These are phyloP conservation scores for Waltergamsia citrina DNA, from an alignment of 2,329 filamentous ascomycete genomes.

Conservation along the genomic window DNA sequence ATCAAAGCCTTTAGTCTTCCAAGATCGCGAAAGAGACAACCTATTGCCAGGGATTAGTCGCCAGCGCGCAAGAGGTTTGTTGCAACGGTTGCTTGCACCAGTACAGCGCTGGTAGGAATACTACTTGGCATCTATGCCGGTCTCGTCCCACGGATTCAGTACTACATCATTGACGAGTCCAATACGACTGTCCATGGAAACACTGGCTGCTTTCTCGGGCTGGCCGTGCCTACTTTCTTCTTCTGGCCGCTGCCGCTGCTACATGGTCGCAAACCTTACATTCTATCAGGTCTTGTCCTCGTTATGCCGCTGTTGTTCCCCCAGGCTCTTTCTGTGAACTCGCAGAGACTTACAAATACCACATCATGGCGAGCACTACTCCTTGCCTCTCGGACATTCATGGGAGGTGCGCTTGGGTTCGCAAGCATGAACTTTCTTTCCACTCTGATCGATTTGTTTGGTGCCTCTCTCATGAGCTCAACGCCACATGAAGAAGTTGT, in stretches of 20 bases:
- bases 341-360: conserved; percentile 44
- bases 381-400: conserved; percentile 52
- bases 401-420: conserved; percentile 63
- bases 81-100: conserved; percentile 61
- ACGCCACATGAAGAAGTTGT: conserved; percentile 66
- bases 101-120: conserved; percentile 61
- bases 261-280: conserved; percentile 70
- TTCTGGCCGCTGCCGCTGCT: conserved; percentile 67
- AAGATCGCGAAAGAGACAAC: conserved; percentile 47
- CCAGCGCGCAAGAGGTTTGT: conserved; percentile 56
- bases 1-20: conserved; percentile 40
- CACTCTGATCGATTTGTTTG: conserved; percentile 65
- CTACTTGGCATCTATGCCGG: conserved; percentile 70
- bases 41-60: conserved; percentile 66
- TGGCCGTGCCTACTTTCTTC: conserved; percentile 60
- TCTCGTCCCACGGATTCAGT: conserved; percentile 70
- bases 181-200: conserved; percentile 65
- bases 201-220: conserved; percentile 60
- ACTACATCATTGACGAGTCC: conserved; percentile 60
- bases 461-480: conserved; percentile 62
- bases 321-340: conserved; percentile 57
- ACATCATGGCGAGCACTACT: conserved; percentile 49
- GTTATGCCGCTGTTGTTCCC: conserved; percentile 68
- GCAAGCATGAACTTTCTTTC: conserved; percentile 70
- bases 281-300: conserved; percentile 57